Conservation (phyloP, 2,329 filamentous ascomycete species). For the Aureobasidium lini region DNA sequence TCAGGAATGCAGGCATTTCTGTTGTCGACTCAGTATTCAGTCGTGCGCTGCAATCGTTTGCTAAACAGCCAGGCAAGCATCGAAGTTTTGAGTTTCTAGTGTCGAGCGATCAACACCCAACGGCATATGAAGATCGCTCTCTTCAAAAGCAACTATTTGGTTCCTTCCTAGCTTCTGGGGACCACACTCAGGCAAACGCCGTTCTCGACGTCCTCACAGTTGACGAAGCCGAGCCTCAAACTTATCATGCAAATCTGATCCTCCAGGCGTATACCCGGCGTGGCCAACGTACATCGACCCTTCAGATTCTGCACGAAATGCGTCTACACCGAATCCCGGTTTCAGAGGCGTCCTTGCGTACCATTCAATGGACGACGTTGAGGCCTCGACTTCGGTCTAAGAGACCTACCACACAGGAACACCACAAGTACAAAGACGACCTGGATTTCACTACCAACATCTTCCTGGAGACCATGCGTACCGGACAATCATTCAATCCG, state of each 20-base stretch:
- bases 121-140: conserved; percentile 49
- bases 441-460: conserved; percentile 41
- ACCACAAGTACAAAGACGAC: conserved; percentile 26
- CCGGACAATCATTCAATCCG: conserved; percentile 33
- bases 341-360: conserved; percentile 36
- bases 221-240: conserved; percentile 26
- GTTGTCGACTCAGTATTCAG: conserved; percentile 58
- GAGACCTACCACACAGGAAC: conserved; percentile 22
- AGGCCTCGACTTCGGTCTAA: conserved; percentile 32
- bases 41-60: conserved; percentile 57
- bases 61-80: conserved; percentile 31
- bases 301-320: conserved; percentile 43
- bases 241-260: conserved; percentile 40
- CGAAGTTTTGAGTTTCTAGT: conserved; percentile 46
- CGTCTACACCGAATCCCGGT: conserved; percentile 36
- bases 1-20: conserved; percentile 56
- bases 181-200: conserved; percentile 38
- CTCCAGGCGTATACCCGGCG: conserved; percentile 34
- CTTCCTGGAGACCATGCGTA: conserved; percentile 40
- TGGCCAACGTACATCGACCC: conserved; percentile 22
- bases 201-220: conserved; percentile 47
- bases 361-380: conserved; percentile 35
- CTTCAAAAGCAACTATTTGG: conserved; percentile 49
- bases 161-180: conserved; percentile 41
- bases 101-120: conserved; percentile 57